Percentiles rank a stretch among this genome's conserved stretches.
Conservation (phyloP, 257 asterid species). For the Euphrasia confusa region DNA sequence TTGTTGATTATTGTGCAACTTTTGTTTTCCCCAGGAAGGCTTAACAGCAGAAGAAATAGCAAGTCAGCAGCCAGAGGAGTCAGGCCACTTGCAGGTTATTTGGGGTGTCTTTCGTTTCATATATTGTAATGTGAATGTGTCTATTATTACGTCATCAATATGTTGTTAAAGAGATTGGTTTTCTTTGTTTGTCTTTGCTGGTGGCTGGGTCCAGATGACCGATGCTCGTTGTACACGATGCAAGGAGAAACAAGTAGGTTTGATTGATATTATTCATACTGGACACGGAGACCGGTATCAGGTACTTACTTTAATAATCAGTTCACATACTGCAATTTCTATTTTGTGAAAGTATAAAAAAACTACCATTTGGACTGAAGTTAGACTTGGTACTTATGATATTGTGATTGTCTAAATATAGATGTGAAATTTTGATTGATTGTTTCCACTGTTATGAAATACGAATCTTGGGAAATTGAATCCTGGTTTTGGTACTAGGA, state of each 20-base stretch:
- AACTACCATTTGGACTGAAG: neutral
- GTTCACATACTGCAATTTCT: neutral
- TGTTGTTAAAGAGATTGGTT: neutral
- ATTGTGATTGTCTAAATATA: neutral
- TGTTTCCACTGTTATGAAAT: neutral
- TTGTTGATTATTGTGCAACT: neutral
- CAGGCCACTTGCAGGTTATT: constrained; percentile 50
- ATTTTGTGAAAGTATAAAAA: neutral
- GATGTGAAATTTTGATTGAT: neutral
- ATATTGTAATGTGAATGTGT: constrained; percentile 3
- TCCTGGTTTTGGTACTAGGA: too few relatives aligned
- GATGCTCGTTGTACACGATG: constrained; percentile 75
- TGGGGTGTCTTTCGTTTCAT: constrained; percentile 5
- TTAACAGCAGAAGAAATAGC: constrained; percentile 69
- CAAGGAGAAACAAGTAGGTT: constrained; percentile 54
- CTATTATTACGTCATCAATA: neutral
- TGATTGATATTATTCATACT: constrained; percentile 54
- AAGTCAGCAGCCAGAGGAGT: constrained; percentile 60
- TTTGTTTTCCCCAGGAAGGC: constrained; percentile 50
- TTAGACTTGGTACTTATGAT: neutral
- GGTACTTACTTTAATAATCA: constrained; percentile 32
- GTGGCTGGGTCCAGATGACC: constrained; percentile 49
- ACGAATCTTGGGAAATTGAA: too few relatives aligned
- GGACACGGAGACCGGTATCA: constrained; percentile 63
- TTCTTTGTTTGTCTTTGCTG: constrained; percentile 6